A percentile compares a stretch with the other conserved stretches of the same genome.
Conservation (phyloP, 1,284 basidiomycete genomes). For the Rhodofomes roseus region DNA sequence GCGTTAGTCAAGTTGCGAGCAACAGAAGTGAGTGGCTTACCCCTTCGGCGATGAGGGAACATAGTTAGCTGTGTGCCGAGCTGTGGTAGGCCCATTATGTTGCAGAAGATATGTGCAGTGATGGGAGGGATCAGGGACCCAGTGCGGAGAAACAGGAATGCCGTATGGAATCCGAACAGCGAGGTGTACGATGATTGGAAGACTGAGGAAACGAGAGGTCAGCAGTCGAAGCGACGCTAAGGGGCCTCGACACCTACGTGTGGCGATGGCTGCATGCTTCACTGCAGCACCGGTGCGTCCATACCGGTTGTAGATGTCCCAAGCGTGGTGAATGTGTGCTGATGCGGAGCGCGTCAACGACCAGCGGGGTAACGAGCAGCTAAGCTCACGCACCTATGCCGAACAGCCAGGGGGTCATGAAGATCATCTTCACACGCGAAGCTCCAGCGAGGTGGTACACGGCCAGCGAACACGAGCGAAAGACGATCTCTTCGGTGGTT, state of each 20-base stretch:
- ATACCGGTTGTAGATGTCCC: conserved; percentile 73
- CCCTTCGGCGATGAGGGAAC: conserved; percentile 23
- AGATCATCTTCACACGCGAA: conserved; percentile 59
- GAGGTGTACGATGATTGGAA: conserved; percentile 90
- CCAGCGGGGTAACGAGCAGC: not conserved
- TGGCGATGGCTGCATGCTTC: conserved; percentile 52
- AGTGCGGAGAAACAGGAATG: conserved; percentile 84
- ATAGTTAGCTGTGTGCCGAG: conserved; percentile 28
- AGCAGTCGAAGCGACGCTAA: conserved; percentile 7
- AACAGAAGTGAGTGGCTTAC: conserved; percentile 19
- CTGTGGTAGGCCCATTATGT: conserved; percentile 87
- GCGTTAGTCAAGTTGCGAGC: not conserved
- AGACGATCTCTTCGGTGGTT: conserved; percentile 90
- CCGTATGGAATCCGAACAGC: conserved; percentile 87
- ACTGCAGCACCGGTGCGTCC: conserved; percentile 65
- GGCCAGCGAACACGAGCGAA: conserved; percentile 80
- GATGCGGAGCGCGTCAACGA: not conserved
- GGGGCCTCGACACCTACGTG: conserved; percentile 45
- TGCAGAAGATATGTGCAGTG: conserved; percentile 86
- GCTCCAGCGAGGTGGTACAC: conserved; percentile 70
- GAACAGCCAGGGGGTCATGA: conserved; percentile 83
- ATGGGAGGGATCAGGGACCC: conserved; percentile 63
- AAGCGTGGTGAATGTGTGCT: conserved; percentile 94
- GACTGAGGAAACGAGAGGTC: conserved; percentile 39
- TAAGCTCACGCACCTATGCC: conserved; percentile 62